Conservation (phyloP, 1,284 basidiomycete species). For the Irpex rosettiformis region DNA sequence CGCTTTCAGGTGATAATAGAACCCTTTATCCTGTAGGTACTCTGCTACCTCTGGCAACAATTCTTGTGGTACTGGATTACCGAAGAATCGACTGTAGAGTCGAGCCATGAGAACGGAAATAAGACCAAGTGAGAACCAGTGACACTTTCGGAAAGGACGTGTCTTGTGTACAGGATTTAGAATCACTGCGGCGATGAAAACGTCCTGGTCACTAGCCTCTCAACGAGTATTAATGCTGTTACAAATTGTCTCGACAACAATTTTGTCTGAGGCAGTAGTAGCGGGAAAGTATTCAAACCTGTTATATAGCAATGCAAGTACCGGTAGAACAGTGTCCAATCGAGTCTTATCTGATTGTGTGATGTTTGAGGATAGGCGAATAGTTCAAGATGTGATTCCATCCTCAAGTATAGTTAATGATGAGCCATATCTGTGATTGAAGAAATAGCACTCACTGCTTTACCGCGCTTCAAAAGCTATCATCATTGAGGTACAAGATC, state of each 20-base stretch:
- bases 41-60: background rate
- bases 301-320: conserved; percentile 15
- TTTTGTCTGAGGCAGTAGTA: background rate
- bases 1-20: background rate
- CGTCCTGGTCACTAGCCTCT: conserved; percentile 32
- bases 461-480: conserved; percentile 14
- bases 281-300: conserved; percentile 6
- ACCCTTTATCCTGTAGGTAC: background rate
- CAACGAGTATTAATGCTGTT: conserved; percentile 30
- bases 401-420: conserved; percentile 10
- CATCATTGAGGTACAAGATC: conserved; percentile 5
- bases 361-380: conserved; percentile 26
- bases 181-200: conserved; percentile 31
- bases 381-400: conserved; percentile 24
- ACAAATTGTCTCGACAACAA: conserved; percentile 10
- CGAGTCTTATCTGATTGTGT: conserved; percentile 20
- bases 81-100: conserved; percentile 1
- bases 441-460: conserved; percentile 4
- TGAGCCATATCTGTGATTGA: background rate
- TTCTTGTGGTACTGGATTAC: background rate
- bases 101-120: background rate
- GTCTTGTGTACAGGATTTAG: conserved; percentile 7
- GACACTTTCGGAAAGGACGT: background rate
- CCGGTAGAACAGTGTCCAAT: conserved; percentile 23
- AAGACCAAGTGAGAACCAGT: background rate